phyloP scores from a whole-genome alignment of 495 filamentous ascomycete genomes.

The Xylaria grammica region DNA sequence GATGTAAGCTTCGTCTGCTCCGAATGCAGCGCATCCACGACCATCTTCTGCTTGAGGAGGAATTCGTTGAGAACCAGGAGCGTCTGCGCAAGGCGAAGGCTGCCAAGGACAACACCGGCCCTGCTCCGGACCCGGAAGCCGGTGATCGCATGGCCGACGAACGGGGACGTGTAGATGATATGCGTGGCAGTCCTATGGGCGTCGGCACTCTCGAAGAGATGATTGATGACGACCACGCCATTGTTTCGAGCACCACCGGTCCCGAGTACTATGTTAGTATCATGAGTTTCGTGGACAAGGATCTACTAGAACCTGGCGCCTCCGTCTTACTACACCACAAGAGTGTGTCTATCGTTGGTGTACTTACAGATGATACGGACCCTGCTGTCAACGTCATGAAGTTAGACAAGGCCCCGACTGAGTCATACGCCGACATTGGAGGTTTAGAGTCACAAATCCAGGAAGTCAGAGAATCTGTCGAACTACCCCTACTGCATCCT shows the following conservation, averaged over 20 bases:
- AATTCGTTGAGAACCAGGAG: slow-evolving; percentile 99
- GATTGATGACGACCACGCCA: slow-evolving; percentile 99
- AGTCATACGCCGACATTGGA: slow-evolving; percentile 98
- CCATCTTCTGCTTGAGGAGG: slow-evolving; percentile 94
- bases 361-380: slow-evolving; percentile 95
- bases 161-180: slow-evolving; percentile 94
- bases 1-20: slow-evolving; percentile 95
- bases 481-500: slow-evolving; percentile 92
- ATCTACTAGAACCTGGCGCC: slow-evolving; percentile 93
- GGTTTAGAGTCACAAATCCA: slow-evolving; percentile 95
- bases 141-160: slow-evolving; percentile 91
- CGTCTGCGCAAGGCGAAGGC: slow-evolving; percentile 89
- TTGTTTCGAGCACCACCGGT: slow-evolving; percentile 95
- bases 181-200: slow-evolving; percentile 98
- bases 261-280: slow-evolving; percentile 99
- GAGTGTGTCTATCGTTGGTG: slow-evolving; percentile 95
- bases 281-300: slow-evolving; percentile 99
- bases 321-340: slow-evolving; percentile 98
- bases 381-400: slow-evolving; percentile 99
- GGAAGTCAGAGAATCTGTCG: slow-evolving; percentile 95
- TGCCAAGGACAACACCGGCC: slow-evolving; percentile 66
- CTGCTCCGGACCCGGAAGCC: slow-evolving; percentile 65
- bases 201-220: slow-evolving; percentile 98
- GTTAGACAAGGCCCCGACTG: slow-evolving; percentile 97
- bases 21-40: slow-evolving; percentile 99